These are phyloP conservation scores for Xylaria palmicola DNA, from an alignment of 495 filamentous ascomycete genomes.

Conservation along the genomic window DNA sequence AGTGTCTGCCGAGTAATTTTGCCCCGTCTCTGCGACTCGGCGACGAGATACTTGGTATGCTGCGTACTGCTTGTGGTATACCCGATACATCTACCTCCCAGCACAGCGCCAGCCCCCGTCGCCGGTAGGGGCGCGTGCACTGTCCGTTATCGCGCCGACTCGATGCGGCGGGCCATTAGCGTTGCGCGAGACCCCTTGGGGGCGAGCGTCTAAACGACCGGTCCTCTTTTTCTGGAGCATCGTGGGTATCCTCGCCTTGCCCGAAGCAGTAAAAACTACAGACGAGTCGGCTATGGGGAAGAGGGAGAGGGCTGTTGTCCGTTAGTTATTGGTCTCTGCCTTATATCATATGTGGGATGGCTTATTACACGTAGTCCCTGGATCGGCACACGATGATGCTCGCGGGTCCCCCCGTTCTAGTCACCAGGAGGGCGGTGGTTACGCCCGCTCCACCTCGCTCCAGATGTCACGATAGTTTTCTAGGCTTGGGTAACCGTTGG, in stretches of 20 bases:
- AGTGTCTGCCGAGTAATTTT: not conserved
- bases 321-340: not conserved
- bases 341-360: not conserved
- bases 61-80: too few relatives aligned
- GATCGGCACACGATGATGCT: not conserved
- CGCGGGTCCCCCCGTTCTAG: conserved; percentile 7
- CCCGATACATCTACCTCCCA: not conserved
- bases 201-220: not conserved
- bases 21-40: not conserved
- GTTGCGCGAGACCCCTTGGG: not conserved
- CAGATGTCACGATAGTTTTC: conserved; percentile 15
- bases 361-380: not conserved
- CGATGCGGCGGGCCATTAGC: not conserved
- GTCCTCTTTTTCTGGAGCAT: conserved; percentile 12
- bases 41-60: too few relatives aligned
- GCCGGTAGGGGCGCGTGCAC: not conserved
- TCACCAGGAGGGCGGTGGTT: conserved; percentile 2
- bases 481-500: not conserved
- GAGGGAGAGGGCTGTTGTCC: not conserved
- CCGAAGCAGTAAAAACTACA: conserved; percentile 9
- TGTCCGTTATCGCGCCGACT: conserved; percentile 5
- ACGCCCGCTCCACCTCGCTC: conserved; percentile 13
- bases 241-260: conserved; percentile 1
- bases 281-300: not conserved
- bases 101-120: not conserved